These are phyloP conservation scores for Ziziphus jujuba DNA, from an alignment of 306 rosid genomes.

Conservation along the genomic window DNA sequence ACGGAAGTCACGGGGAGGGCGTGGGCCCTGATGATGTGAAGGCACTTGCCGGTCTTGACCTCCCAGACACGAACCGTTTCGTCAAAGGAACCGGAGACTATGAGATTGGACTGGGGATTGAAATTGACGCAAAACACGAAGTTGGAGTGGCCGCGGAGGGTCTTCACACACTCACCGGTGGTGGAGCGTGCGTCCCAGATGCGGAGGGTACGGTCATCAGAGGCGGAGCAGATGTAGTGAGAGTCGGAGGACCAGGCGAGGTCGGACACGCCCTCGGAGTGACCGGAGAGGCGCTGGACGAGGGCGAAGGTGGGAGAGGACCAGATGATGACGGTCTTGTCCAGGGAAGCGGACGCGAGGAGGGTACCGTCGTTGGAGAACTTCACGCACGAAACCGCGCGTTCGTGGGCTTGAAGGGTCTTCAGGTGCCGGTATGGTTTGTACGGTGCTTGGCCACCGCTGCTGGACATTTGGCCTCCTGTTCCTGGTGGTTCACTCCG, in stretches of 20 bases:
- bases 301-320: slow-evolving; percentile 52
- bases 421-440: slow-evolving; percentile 73
- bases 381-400: slow-evolving; percentile 77
- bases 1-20: slow-evolving; percentile 82
- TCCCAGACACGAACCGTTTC: slow-evolving; percentile 88
- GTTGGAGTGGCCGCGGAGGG: slow-evolving; percentile 73
- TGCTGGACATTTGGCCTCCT: slow-evolving; percentile 50
- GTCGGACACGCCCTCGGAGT: slow-evolving; percentile 80
- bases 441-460: slow-evolving; percentile 44
- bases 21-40: slow-evolving; percentile 59
- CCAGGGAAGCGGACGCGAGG: slow-evolving; percentile 79
- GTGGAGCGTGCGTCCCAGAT: slow-evolving; percentile 79
- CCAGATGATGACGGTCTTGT: slow-evolving; percentile 81
- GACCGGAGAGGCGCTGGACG: slow-evolving; percentile 71
- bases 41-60: slow-evolving; percentile 81
- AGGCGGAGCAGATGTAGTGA: slow-evolving; percentile 92
- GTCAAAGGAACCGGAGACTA: slow-evolving; percentile 90
- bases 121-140: slow-evolving; percentile 84
- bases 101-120: slow-evolving; percentile 70
- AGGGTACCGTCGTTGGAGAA: slow-evolving; percentile 83
- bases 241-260: slow-evolving; percentile 93
- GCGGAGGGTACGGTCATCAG: slow-evolving; percentile 87
- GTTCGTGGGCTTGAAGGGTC: slow-evolving; percentile 62
- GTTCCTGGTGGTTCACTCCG: slow-evolving; percentile 22
- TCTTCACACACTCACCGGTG: slow-evolving; percentile 72